Conservation (phyloP, 1,284 basidiomycete species). For the Malassezia psittaci region DNA sequence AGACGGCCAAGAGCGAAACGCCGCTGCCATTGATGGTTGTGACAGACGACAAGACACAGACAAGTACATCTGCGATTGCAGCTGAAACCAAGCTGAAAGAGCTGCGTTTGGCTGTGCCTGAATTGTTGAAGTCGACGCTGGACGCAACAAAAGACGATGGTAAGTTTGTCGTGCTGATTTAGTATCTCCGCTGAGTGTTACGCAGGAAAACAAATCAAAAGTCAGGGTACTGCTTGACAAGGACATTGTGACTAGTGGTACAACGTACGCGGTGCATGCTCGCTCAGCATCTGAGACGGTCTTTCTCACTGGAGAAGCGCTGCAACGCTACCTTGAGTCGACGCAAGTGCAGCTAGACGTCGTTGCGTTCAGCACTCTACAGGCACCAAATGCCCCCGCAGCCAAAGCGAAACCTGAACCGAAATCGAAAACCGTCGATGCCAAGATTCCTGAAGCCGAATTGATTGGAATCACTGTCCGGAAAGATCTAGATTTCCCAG, state of each 20-base stretch:
- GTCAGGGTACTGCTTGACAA: conserved; percentile 34
- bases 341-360: conserved; percentile 37
- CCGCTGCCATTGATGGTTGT: conserved; percentile 78
- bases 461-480: conserved; percentile 46
- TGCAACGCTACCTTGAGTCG: conserved; percentile 34
- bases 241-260: conserved; percentile 26
- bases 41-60: conserved; percentile 71
- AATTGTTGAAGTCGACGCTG: conserved; percentile 77
- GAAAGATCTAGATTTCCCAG: conserved; percentile 44
- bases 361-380: conserved; percentile 31
- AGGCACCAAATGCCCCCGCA: conserved; percentile 19
- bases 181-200: conserved; percentile 38
- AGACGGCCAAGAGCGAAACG: conserved; percentile 74
- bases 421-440: conserved; percentile 23
- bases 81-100: conserved; percentile 81
- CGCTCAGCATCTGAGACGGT: conserved; percentile 37
- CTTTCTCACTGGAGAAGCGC: conserved; percentile 36
- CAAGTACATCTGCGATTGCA: conserved; percentile 57
- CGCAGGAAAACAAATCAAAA: conserved; percentile 27
- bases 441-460: conserved; percentile 43
- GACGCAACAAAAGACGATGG: conserved; percentile 72
- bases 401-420: conserved; percentile 20
- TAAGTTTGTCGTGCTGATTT: conserved; percentile 50
- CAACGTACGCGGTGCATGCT: conserved; percentile 35
- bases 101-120: conserved; percentile 73